These are phyloP conservation scores for Pleurotus cornucopiae DNA, from an alignment of 768 basidiomycete species.

Conservation along the genomic window DNA sequence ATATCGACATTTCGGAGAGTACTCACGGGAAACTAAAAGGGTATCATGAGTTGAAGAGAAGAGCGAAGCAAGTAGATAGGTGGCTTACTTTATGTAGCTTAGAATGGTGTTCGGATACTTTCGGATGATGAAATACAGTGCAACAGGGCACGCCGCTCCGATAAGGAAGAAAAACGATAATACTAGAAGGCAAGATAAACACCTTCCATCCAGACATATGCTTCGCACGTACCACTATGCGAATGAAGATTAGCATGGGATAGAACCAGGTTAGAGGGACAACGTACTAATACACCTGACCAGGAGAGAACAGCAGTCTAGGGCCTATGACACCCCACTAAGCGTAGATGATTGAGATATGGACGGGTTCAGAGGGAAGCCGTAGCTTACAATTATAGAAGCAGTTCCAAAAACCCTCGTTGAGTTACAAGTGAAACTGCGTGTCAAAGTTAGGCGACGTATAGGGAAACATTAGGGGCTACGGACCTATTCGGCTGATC, in stretches of 20 bases:
- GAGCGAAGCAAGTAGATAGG: not conserved
- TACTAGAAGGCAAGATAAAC: constrained; percentile 23
- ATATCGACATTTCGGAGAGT: not conserved
- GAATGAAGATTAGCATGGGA: not conserved
- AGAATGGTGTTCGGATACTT: constrained; percentile 59
- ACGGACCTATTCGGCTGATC: constrained; percentile 40
- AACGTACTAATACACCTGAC: constrained; percentile 56
- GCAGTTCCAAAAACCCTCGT: constrained; percentile 49
- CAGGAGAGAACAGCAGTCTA: constrained; percentile 46
- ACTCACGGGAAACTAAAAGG: constrained; percentile 44
- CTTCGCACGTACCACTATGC: not conserved
- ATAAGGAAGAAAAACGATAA: constrained; percentile 71
- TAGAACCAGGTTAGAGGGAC: not conserved
- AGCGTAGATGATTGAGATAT: constrained; percentile 12
- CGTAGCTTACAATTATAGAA: constrained; percentile 54
- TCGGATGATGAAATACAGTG: constrained; percentile 59
- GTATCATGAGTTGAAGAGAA: constrained; percentile 2
- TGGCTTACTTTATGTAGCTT: constrained; percentile 63
- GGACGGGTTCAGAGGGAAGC: constrained; percentile 4
- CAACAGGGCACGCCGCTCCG: constrained; percentile 61
- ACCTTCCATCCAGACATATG: not conserved
- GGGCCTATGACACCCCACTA: constrained; percentile 72
- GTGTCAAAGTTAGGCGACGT: not conserved
- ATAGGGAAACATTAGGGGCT: not conserved
- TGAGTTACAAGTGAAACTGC: constrained; percentile 46